Conservation (phyloP, 1,139 yeast species). For the Yamadazyma triangularis region DNA sequence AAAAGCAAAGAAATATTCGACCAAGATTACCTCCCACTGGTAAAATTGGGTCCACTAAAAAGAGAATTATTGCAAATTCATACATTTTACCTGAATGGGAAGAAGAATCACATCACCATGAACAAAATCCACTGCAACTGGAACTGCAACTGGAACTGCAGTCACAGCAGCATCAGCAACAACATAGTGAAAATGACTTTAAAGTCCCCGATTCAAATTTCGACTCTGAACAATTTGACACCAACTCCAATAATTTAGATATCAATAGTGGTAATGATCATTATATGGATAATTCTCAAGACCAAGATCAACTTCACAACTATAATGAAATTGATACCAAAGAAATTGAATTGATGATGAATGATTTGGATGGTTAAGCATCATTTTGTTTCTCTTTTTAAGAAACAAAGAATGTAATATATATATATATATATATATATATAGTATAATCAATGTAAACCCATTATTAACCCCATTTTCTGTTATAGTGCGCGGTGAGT, state of each 20-base stretch:
- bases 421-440: no score
- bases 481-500: no score
- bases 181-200: not conserved
- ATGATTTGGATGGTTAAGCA: constrained; percentile 5
- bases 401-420: no score
- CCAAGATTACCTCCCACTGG: constrained; percentile 95
- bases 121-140: constrained; percentile 1
- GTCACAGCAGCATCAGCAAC: not conserved
- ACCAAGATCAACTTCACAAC: constrained; percentile 1
- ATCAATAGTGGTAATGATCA: not conserved
- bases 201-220: no score
- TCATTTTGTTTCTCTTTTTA: not conserved
- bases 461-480: no score
- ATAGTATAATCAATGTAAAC: no score
- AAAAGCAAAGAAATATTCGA: constrained; percentile 72
- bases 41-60: constrained; percentile 69
- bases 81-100: constrained; percentile 37
- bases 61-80: constrained; percentile 50
- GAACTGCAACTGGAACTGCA: not conserved
- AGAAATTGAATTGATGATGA: constrained; percentile 15
- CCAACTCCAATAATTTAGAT: not conserved
- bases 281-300: no score
- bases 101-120: constrained; percentile 10
- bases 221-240: no score
- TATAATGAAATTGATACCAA: constrained; percentile 12